Evolutionary conservation across 306 rosid genomes (phyloP).

Genomic region (Cicer chorassanicum): DNA sequence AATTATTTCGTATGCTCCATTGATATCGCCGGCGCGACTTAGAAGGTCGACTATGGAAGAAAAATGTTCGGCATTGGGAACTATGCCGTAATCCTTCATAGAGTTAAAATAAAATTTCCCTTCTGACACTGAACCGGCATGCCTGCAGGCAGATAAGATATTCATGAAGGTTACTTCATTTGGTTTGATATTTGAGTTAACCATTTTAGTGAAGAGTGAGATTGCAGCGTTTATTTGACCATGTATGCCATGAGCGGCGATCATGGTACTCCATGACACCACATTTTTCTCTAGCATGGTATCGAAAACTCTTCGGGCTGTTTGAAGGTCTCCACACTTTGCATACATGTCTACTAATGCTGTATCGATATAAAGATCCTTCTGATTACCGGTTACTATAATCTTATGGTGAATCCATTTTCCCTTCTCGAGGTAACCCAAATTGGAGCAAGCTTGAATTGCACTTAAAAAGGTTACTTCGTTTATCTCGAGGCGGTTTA

Average conservation of each 20-base stretch:
- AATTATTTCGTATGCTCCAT: constrained; percentile 68
- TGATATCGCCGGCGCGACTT: constrained; percentile 83
- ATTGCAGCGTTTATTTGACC: constrained; percentile 64
- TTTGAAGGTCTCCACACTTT: constrained; percentile 77
- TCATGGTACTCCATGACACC: constrained; percentile 92
- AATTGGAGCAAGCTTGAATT: constrained; percentile 86
- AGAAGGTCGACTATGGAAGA: constrained; percentile 80
- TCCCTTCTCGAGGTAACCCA: constrained; percentile 82
- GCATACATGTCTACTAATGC: constrained; percentile 89
- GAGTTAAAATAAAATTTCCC: constrained; percentile 68
- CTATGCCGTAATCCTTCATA: constrained; percentile 63
- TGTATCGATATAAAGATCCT: constrained; percentile 65
- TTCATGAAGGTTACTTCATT: constrained; percentile 90
- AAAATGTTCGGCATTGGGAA: constrained; percentile 71
- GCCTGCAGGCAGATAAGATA: constrained; percentile 85
- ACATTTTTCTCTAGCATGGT: constrained; percentile 68
- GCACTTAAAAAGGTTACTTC: constrained; percentile 78
- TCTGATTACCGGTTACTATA: constrained; percentile 56
- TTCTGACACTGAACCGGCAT: constrained; percentile 74
- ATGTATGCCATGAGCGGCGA: constrained; percentile 80
- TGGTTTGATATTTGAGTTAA: constrained; percentile 64
- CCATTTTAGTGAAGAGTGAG: constrained; percentile 67
- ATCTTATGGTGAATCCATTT: constrained; percentile 92
- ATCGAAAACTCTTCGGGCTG: constrained; percentile 64
- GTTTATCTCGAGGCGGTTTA: constrained; percentile 57